Conservation (phyloP, 352 stramenopile species). For the Pythium grandisporangium region DNA sequence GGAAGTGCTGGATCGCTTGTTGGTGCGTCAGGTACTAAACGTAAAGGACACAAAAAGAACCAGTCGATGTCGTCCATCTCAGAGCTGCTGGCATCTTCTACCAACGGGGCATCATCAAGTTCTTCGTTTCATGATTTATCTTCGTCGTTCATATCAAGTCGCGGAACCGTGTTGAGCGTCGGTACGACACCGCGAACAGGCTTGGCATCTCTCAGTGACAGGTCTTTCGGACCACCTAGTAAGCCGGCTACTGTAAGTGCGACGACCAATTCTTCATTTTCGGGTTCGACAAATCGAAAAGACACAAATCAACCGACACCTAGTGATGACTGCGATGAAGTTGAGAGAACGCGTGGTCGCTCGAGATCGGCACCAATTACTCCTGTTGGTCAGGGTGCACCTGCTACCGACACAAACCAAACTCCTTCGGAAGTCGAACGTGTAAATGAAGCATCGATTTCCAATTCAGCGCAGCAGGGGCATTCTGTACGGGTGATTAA, state of each 20-base stretch:
- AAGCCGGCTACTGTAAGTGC: too few species aligned
- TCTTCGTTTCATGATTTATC: constrained; percentile 57
- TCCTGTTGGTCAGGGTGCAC: too few species aligned
- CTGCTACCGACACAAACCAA: too few species aligned
- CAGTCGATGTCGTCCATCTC: constrained; percentile 86
- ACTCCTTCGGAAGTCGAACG: constrained; percentile 2
- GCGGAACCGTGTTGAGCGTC: constrained; percentile 33
- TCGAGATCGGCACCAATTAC: too few species aligned
- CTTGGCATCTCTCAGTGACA: constrained; percentile 59
- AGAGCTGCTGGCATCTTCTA: constrained; percentile 51
- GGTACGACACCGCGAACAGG: constrained; percentile 54
- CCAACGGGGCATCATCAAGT: constrained; percentile 19
- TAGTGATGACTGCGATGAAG: too few species aligned
- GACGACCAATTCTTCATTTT: too few species aligned
- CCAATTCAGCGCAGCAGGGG: too few species aligned
- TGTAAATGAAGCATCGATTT: too few species aligned
- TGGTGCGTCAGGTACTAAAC: constrained; percentile 29
- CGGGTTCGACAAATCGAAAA: too few species aligned
- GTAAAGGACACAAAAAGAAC: constrained; percentile 81
- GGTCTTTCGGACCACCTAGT: too few species aligned
- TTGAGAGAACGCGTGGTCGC: too few species aligned
- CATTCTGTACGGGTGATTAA: constrained; percentile 60
- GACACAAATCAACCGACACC: too few species aligned
- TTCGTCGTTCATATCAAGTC: constrained; percentile 22
- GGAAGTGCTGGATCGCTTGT: constrained; percentile 10